Evolutionary conservation across 495 filamentous ascomycete species (phyloP).

Genomic region (Aspergillus egyptiacus): DNA sequence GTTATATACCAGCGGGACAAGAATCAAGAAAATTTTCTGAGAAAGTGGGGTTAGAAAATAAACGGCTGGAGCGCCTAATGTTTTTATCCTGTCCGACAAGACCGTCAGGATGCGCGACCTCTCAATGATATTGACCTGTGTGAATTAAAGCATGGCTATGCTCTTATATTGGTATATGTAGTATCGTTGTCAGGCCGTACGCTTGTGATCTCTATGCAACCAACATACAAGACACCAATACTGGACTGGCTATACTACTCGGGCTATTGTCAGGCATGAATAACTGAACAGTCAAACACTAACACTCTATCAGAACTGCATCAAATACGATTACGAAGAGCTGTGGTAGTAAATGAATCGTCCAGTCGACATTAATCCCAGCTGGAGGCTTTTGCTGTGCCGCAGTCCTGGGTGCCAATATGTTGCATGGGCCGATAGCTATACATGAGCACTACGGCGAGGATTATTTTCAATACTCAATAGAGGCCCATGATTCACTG

Average conservation of each 20-base stretch:
- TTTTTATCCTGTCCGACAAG: not conserved
- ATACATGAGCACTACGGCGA: too few species aligned
- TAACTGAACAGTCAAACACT: not conserved
- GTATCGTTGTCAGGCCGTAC: too few species aligned
- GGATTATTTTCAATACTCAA: too few species aligned
- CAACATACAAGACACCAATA: not conserved
- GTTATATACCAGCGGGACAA: slow-evolving; percentile 33
- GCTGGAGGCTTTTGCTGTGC: too few species aligned
- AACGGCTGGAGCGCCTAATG: not conserved
- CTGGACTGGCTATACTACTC: not conserved
- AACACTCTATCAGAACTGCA: not conserved
- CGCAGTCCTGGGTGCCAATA: too few species aligned
- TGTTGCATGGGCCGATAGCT: too few species aligned
- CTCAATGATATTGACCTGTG: too few species aligned
- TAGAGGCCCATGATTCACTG: too few species aligned
- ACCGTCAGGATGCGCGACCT: too few species aligned
- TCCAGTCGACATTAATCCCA: not conserved
- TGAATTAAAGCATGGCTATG: too few species aligned
- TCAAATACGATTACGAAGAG: not conserved
- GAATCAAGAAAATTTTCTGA: slow-evolving; percentile 27
- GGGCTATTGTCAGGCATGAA: not conserved
- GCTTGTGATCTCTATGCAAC: too few species aligned
- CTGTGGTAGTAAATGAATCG: not conserved
- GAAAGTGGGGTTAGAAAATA: slow-evolving; percentile 24
- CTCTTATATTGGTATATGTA: too few species aligned